phyloP scores from a whole-genome alignment of 768 basidiomycete species.

The Naematelia aurantialba region DNA sequence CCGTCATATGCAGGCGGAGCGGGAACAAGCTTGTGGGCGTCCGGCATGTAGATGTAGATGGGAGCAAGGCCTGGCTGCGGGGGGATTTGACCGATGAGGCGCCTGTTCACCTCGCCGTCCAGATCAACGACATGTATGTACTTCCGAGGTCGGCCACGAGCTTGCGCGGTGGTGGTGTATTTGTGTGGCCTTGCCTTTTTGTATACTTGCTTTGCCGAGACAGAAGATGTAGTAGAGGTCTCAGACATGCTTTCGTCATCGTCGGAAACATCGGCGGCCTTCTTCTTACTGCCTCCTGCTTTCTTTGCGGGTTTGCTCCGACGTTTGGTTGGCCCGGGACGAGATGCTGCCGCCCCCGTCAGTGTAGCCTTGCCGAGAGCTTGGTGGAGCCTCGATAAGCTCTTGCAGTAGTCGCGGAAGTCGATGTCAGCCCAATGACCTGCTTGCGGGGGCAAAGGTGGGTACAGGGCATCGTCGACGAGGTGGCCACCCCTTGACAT shows the following conservation, averaged over 20 bases:
- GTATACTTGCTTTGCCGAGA: neutral
- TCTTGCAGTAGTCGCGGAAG: slow-evolving; percentile 16
- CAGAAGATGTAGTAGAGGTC: neutral
- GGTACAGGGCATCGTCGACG: slow-evolving; percentile 16
- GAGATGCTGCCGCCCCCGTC: neutral
- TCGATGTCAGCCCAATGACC: slow-evolving; percentile 30
- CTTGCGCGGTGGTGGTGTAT: slow-evolving; percentile 22
- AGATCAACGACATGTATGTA: slow-evolving; percentile 46
- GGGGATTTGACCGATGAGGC: slow-evolving; percentile 29
- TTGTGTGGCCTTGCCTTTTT: slow-evolving; percentile 4
- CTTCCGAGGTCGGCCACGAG: slow-evolving; percentile 44
- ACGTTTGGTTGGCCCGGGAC: neutral
- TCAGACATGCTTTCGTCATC: neutral
- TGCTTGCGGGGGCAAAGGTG: slow-evolving; percentile 14
- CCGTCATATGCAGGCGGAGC: slow-evolving; percentile 34
- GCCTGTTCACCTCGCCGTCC: slow-evolving; percentile 44
- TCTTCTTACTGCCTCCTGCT: neutral
- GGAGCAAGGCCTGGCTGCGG: slow-evolving; percentile 31
- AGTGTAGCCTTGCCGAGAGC: neutral
- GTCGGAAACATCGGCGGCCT: neutral
- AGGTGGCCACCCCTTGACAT: slow-evolving; percentile 62
- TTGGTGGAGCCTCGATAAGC: slow-evolving; percentile 1
- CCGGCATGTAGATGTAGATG: slow-evolving; percentile 34
- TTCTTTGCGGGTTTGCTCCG: neutral
- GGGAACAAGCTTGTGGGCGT: slow-evolving; percentile 28